A percentile compares a stretch with the other conserved stretches of the same genome.
phyloP scores from a whole-genome alignment of 2,329 filamentous ascomycete genomes.

The Cucurbitaria berberidis region DNA sequence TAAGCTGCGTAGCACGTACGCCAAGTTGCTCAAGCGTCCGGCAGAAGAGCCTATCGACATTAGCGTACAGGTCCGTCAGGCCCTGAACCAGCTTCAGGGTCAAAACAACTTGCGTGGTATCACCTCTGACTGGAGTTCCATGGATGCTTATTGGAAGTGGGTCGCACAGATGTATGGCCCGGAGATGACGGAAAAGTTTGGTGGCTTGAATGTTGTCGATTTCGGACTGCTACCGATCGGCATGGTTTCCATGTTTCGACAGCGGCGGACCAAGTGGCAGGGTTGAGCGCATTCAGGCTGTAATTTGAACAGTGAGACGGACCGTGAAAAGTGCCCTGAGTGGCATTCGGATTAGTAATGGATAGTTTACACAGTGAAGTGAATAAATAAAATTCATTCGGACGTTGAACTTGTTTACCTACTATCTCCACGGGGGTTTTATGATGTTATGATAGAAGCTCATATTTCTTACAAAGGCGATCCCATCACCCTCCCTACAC shows the following conservation, averaged over 20 bases:
- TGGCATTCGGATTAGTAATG: too few relatives aligned
- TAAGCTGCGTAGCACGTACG: slow-evolving; percentile 22
- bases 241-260: slow-evolving; percentile 45
- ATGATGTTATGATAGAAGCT: too few relatives aligned
- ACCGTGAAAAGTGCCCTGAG: too few relatives aligned
- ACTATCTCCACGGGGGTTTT: too few relatives aligned
- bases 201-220: slow-evolving; percentile 44
- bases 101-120: slow-evolving; percentile 35
- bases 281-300: slow-evolving; percentile 17
- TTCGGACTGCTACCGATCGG: slow-evolving; percentile 43
- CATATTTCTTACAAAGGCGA: too few relatives aligned
- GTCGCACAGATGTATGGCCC: slow-evolving; percentile 46
- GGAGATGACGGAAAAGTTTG: slow-evolving; percentile 44
- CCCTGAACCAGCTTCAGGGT: slow-evolving; percentile 23
- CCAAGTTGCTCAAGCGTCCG: slow-evolving; percentile 28
- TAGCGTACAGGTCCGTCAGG: slow-evolving; percentile 27
- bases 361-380: too few relatives aligned
- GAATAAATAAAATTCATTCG: too few relatives aligned
- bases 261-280: slow-evolving; percentile 44
- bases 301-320: too few relatives aligned
- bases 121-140: slow-evolving; percentile 25
- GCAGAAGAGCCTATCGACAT: slow-evolving; percentile 25
- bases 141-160: slow-evolving; percentile 48
- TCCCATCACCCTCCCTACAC: too few relatives aligned
- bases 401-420: too few relatives aligned